A percentile compares a stretch with the other conserved stretches of the same genome.
Conservation (phyloP, 2,329 filamentous ascomycete species). For the Talaromyces sp. region DNA sequence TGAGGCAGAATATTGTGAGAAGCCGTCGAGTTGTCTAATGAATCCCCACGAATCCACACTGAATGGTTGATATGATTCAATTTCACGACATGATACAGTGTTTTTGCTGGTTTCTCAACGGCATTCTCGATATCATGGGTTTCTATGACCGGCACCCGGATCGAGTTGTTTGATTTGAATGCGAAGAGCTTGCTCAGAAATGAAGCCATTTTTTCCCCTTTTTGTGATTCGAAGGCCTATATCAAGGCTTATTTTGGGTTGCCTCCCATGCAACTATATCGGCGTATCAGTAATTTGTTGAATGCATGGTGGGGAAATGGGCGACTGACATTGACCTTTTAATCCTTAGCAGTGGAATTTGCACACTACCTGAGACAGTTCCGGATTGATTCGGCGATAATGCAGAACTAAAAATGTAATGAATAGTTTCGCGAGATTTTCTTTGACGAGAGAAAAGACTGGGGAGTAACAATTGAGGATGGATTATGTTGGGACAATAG, state of each 20-base stretch:
- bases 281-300: not conserved
- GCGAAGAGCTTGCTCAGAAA: slow-evolving; percentile 10
- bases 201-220: slow-evolving; percentile 1
- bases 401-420: no score
- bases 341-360: not conserved
- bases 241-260: not conserved
- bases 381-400: not conserved
- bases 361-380: no score
- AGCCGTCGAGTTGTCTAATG: slow-evolving; percentile 37
- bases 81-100: slow-evolving; percentile 83
- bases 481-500: slow-evolving; percentile 10
- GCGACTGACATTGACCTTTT: not conserved
- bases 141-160: slow-evolving; percentile 61
- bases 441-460: no score
- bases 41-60: slow-evolving; percentile 64
- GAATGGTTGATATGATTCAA: slow-evolving; percentile 89
- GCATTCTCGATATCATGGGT: slow-evolving; percentile 75
- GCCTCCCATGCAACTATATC: not conserved
- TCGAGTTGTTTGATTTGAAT: slow-evolving; percentile 13
- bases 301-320: not conserved
- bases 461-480: not conserved
- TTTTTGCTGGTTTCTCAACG: slow-evolving; percentile 71
- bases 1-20: slow-evolving; percentile 84
- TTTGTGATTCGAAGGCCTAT: not conserved
- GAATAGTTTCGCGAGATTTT: no score